Percentiles rank a stretch among this genome's conserved stretches.
These are phyloP conservation scores for Gelatoporia subvermispora DNA, from an alignment of 768 basidiomycete genomes.

Conservation along the genomic window DNA sequence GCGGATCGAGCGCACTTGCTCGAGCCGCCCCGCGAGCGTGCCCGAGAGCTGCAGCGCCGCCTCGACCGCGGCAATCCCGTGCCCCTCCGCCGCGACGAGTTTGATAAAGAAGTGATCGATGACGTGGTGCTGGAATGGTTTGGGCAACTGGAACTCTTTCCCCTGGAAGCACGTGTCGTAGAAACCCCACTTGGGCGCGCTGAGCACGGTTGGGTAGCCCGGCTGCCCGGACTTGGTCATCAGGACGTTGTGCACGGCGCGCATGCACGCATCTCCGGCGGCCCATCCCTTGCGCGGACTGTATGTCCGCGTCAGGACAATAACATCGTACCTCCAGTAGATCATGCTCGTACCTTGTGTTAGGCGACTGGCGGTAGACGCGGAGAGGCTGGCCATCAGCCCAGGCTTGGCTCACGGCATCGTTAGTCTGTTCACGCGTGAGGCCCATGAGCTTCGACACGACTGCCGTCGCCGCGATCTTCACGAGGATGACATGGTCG, in stretches of 20 bases:
- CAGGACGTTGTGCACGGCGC: constrained; percentile 7
- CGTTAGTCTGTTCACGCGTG: constrained; percentile 5
- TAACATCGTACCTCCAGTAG: not conserved
- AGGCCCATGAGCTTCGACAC: constrained; percentile 7
- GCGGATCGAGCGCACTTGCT: constrained; percentile 1
- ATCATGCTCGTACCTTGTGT: constrained; percentile 3
- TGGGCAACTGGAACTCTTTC: constrained; percentile 2
- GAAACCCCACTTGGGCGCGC: constrained; percentile 10
- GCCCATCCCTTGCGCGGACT: constrained; percentile 11
- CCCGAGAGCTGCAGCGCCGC: constrained; percentile 3
- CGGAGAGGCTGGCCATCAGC: constrained; percentile 10
- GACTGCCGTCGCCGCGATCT: constrained; percentile 4
- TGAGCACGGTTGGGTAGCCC: constrained; percentile 7
- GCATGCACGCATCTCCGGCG: constrained; percentile 10
- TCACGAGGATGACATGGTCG: constrained; percentile 11
- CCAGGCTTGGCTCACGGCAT: constrained; percentile 9
- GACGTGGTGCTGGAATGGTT: constrained; percentile 1
- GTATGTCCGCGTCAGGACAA: not conserved
- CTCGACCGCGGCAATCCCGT: constrained; percentile 7
- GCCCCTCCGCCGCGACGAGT: constrained; percentile 8
- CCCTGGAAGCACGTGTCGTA: constrained; percentile 5
- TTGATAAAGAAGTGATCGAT: constrained; percentile 9
- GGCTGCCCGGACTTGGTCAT: constrained; percentile 12
- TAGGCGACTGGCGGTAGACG: constrained; percentile 10
- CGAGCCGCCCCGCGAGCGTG: not conserved